Evolutionary conservation across 192 early-diverging fungal species (phyloP), one percentile per base, ranked within the genome.

Genomic region (Backusella parvicylindrica): DNA sequence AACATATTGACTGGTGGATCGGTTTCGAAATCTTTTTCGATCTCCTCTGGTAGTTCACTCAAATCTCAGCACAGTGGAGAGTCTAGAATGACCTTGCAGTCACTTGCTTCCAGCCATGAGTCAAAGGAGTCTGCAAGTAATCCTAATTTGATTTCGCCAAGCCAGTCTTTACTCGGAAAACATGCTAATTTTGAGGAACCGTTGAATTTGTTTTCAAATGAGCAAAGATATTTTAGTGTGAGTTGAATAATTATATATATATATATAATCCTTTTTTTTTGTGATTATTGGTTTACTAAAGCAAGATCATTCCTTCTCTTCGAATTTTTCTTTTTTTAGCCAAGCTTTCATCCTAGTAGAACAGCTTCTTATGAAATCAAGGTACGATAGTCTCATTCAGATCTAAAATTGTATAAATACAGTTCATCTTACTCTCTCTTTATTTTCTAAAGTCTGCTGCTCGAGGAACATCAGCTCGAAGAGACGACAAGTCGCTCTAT

Each of bases 281-380:
- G 11, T 60, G 5, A 2, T 15, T 12, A 15, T 43, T 43, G 11
- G 12, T 43, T 2, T 15, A 11, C 41, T 43, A 15, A 15, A 1
- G 3, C 13, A 38, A 38, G 0, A 9, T 4, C 37, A 43, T 43
- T 43, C 11, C 11, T 43, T 43, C 12, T 2, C 6, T 38, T 6
- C 11, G 8, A 3, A 6, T 3, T 38, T 38, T 38, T 38, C 3
- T 56, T 1, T 23, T 28, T 64, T 28, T 67, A 67, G 65, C 66
- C 66, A 6, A 68, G 66, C 36, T 68, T 68, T 38, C 66, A 68
- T 68, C 66, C 66, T n/a, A 68, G 66, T 38, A 68, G 66, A 38
- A 68, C 66, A 23, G 66, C 66, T 26, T 68, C 66, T 37, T 68
- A 68, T 23, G 66, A 68, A 68, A 68, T 68, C 36, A 23, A 37